Evolutionary conservation across 176 grass and related monocot genomes (phyloP).

Genomic region (Bonia amplexicaulis): DNA sequence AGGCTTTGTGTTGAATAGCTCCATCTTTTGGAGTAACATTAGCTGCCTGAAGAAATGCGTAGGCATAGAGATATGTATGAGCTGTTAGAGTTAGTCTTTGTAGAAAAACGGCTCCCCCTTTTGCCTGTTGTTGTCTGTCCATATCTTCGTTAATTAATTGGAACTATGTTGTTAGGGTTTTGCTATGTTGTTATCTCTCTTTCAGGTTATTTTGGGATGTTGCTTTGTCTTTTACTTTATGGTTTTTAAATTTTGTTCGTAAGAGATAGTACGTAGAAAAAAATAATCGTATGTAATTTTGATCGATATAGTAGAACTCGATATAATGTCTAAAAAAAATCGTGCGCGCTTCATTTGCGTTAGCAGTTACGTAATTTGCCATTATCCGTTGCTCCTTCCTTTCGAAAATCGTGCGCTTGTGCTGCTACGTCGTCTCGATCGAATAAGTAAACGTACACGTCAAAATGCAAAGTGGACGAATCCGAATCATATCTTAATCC

Average conservation of each 20-base stretch:
- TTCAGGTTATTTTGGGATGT: too few species aligned
- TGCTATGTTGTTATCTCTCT: background rate
- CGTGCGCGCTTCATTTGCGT: too few species aligned
- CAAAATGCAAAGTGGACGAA: background rate
- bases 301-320: too few species aligned
- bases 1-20: constrained; percentile 42
- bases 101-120: background rate
- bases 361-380: background rate
- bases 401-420: too few species aligned
- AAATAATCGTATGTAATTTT: too few species aligned
- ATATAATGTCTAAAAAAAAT: too few species aligned
- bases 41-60: constrained; percentile 24
- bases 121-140: background rate
- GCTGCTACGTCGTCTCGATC: background rate
- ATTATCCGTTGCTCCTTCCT: background rate
- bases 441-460: background rate
- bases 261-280: too few species aligned
- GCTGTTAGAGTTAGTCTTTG: background rate
- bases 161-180: background rate
- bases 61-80: background rate
- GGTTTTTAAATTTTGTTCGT: background rate
- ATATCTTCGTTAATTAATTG: background rate
- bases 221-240: too few species aligned
- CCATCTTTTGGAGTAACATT: constrained; percentile 21
- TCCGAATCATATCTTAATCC: background rate